Evolutionary conservation across 2,329 filamentous ascomycete species (phyloP).

Genomic region (Gaeumannomyces sp.): DNA sequence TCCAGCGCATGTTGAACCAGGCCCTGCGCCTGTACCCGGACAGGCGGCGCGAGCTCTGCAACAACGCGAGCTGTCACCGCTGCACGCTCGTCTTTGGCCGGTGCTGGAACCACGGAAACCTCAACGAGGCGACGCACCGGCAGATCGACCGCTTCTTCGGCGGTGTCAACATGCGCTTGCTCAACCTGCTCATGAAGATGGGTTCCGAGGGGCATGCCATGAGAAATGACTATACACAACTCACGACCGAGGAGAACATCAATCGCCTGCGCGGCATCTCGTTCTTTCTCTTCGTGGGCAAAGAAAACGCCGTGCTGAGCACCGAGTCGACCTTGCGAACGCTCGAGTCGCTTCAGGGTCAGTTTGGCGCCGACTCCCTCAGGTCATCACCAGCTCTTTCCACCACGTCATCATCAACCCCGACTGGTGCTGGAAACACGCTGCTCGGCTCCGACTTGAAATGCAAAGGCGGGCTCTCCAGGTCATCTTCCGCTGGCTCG

Average conservation of each 20-base stretch:
- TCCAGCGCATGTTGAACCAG: constrained; percentile 50
- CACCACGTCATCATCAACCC: neutral
- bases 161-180: constrained; percentile 53
- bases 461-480: neutral
- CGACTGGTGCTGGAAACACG: neutral
- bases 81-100: constrained; percentile 54
- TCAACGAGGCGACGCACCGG: constrained; percentile 59
- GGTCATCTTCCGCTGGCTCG: neutral
- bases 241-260: constrained; percentile 46
- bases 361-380: constrained; percentile 34
- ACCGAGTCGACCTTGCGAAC: constrained; percentile 46
- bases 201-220: constrained; percentile 46
- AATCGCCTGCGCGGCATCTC: constrained; percentile 44
- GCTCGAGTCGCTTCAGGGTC: constrained; percentile 45
- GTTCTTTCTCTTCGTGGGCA: constrained; percentile 49
- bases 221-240: constrained; percentile 38
- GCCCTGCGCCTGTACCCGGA: constrained; percentile 52
- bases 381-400: neutral
- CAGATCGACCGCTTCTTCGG: constrained; percentile 57
- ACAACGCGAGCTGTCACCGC: constrained; percentile 55
- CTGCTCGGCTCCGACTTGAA: neutral
- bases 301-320: constrained; percentile 50
- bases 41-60: constrained; percentile 50
- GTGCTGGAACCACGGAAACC: constrained; percentile 58
- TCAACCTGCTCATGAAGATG: constrained; percentile 51